These are phyloP conservation scores for Fusarium floridanum DNA, from an alignment of 2,329 filamentous ascomycete genomes.

Conservation along the genomic window DNA sequence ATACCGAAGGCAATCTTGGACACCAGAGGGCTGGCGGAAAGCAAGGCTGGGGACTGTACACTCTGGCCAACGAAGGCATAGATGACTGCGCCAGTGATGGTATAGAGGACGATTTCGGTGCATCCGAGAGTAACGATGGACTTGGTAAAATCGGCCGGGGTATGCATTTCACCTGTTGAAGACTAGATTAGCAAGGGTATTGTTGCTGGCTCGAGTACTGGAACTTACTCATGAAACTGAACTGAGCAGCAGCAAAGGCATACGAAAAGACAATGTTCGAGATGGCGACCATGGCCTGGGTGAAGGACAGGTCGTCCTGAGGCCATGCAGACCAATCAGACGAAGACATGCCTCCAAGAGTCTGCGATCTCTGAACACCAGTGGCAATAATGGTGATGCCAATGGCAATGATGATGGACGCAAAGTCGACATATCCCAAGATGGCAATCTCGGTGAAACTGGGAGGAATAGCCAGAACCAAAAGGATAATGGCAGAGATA, in stretches of 20 bases:
- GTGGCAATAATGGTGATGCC: constrained; percentile 6
- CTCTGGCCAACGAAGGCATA: not conserved
- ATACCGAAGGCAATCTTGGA: not conserved
- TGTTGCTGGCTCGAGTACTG: no score
- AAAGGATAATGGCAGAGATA: not conserved
- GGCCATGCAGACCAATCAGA: not conserved
- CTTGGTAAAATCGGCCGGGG: not conserved
- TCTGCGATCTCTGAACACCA: not conserved
- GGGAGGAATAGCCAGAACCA: not conserved
- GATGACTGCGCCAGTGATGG: not conserved
- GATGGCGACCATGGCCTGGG: not conserved
- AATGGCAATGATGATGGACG: not conserved
- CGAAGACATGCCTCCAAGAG: not conserved
- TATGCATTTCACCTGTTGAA: not conserved
- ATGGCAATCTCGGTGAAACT: constrained; percentile 8
- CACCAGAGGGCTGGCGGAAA: not conserved
- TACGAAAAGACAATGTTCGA: constrained; percentile 7
- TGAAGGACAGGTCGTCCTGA: not conserved
- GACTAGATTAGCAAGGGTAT: not conserved
- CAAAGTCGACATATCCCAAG: constrained; percentile 7
- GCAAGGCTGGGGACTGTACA: not conserved
- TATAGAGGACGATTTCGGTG: constrained; percentile 2
- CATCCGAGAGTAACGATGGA: constrained; percentile 2
- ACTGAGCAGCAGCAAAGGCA: constrained; percentile 3
- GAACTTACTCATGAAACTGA: constrained; percentile 1